Base-by-base conservation (phyloP, 306 rosid genomes). In the Cyamopsis tetragonoloba region DNA sequence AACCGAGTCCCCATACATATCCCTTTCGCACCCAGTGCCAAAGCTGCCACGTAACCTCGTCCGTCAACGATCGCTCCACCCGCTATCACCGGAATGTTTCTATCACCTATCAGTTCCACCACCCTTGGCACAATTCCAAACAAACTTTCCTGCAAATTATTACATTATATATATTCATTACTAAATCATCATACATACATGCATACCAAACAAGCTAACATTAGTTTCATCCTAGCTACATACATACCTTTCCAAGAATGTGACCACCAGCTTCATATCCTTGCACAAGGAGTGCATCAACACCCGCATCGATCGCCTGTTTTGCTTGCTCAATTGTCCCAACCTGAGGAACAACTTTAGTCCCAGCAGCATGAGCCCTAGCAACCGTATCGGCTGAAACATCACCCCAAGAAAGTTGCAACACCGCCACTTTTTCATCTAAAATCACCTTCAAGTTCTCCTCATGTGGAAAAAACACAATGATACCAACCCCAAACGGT, bases 231-330 rank as follows among this genome's bases (percentile, higher is more conserved):
- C n/a, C n/a, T n/a, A n/a, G n/a, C n/a, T n/a, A 50, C 12, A 44
- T 17, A 49, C 11, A 12, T 76, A 84, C 92, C 86, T 82, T 80
- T 66, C 92, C 73, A 59, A 87, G 82, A 7, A 87, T 84, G 72
- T 84, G 92, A n/a, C 89, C 89, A 41, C 92, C 89, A 17, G 92
- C 92, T 75, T 87, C 92, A 32, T 38, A 64, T 14, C 92, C 92
- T 80, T 84, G 89, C 28, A 87, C 92, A 53, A 84, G 84, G 42
- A 87, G 74, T 47, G 81, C 87, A 69, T 87, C 92, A 4, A 72
- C 89, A 43, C 89, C 87, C 3, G 58, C 87, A 17, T 77, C 53
- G 18, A 84, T 50, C 23, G 80, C 89, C 38, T 66, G 68, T 27
- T 74, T 72, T 7, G 84, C 92, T n/a, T n/a, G n/a, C n/a, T n/a